Conservation (phyloP, 331 rosid species). For the Spiraea crenata region DNA sequence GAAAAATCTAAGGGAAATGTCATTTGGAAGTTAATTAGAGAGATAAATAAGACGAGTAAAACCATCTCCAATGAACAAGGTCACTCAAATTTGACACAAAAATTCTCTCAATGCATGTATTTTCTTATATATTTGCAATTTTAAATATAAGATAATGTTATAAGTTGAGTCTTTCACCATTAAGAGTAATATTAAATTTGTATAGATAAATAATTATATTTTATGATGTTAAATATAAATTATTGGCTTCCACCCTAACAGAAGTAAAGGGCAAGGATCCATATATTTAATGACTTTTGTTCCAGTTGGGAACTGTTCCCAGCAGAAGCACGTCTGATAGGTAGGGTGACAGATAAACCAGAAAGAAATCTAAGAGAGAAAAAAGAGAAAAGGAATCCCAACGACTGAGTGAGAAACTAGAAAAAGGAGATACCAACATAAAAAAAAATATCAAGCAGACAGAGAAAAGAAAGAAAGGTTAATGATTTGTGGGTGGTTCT, state of each 20-base stretch:
- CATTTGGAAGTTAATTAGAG: background rate
- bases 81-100: too few species aligned
- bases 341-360: background rate
- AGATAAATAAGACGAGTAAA: background rate
- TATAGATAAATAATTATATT: too few species aligned
- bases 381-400: background rate
- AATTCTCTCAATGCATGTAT: too few species aligned
- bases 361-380: background rate
- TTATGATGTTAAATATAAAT: too few species aligned
- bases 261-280: background rate
- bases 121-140: too few species aligned
- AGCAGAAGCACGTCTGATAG: background rate
- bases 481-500: background rate
- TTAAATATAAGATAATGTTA: too few species aligned
- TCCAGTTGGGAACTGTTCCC: slow-evolving; percentile 16
- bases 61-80: too few species aligned
- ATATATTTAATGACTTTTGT: background rate
- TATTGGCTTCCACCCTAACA: too few species aligned
- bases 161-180: background rate
- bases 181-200: too few species aligned
- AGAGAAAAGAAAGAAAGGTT: background rate
- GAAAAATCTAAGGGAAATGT: background rate
- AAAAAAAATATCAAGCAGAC: background rate
- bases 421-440: slow-evolving; percentile 12
- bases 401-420: background rate